Conservation (phyloP, 1,284 basidiomycete species). For the Bondarzewia mesenterica region DNA sequence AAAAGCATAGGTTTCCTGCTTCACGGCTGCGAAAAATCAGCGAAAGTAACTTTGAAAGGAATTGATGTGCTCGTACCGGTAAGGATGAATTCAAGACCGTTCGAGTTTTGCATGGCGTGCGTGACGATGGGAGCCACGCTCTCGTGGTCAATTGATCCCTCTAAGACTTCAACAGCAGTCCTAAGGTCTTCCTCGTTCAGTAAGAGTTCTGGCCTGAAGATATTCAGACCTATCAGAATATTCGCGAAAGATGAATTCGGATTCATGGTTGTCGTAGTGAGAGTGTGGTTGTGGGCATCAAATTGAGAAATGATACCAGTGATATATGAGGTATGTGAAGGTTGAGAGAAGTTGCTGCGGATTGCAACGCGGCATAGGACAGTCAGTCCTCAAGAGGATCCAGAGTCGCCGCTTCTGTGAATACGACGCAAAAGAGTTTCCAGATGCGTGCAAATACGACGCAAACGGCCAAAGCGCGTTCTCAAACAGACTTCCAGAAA, state of each 20-base stretch:
- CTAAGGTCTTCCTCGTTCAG: constrained; percentile 1
- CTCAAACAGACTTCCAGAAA: no score
- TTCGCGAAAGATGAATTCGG: not conserved
- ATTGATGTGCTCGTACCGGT: constrained; percentile 3
- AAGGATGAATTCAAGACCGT: constrained; percentile 9
- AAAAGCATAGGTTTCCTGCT: not conserved
- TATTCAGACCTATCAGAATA: constrained; percentile 1
- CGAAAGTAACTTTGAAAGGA: not conserved
- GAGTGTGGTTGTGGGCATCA: no score
- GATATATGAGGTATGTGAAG: not conserved
- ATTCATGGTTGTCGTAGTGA: not conserved
- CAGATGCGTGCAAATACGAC: no score
- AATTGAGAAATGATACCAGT: not conserved
- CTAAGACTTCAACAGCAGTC: constrained; percentile 6
- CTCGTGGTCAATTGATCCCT: constrained; percentile 6
- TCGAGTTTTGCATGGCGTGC: constrained; percentile 2
- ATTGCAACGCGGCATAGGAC: not conserved
- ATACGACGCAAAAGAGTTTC: not conserved
- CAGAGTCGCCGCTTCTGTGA: no score
- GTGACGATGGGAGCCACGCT: constrained; percentile 6
- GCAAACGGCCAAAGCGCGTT: no score
- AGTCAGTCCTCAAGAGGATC: not conserved
- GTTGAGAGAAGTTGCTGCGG: not conserved
- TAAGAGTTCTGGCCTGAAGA: constrained; percentile 6
- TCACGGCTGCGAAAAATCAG: constrained; percentile 4